Base-by-base conservation (phyloP, 768 basidiomycete genomes). In the Phlegmacium glaucopus region DNA sequence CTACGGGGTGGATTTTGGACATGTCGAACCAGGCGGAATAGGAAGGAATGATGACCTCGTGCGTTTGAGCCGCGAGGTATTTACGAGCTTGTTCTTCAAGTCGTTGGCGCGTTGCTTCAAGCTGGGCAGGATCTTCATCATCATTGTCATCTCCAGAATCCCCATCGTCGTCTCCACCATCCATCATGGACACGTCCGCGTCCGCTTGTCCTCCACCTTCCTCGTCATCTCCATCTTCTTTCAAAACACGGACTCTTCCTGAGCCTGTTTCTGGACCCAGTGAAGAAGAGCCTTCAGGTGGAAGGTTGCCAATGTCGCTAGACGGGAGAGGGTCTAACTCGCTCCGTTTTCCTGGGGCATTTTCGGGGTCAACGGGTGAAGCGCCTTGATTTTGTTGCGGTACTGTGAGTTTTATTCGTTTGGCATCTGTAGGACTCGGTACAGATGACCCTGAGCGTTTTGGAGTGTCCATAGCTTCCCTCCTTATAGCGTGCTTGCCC, bases 11-110 rank as follows among this genome's bases (percentile, higher is more conserved):
- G 47, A 99, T 87, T 63, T 88, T 84, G 47, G 88, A 80, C 83
- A 98, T 92, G 68, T 92, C 87, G 71, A 98, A 99, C 96, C 96
- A 98, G 13, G 93, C 89, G 7, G 94, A 86, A 64, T 98, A 98
- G 18, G 93, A 95, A 7, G 96, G 96, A 42, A 99, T 90, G 61
- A 99, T 83, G 62, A 99, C 83, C 57, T 95, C 91, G 70, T 98
- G 95, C 1, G 93, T 95, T 67, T 99, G 96, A 0, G 92, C 90
- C 0, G 94, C 94, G 37, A 99, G 88, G 64, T 98, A 98, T 59
- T 94, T 91, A 46, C 85, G 84, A 44, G 87, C 94, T 64, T 87
- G 91, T 59, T 88, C 90, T 60, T 91, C 92, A 42, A 87, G 82
- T 28, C 82, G 81, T 48, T 79, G 71, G 55, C 89, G 82, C 57